Evolutionary conservation across 1,139 yeast species (phyloP), one percentile per base, ranked within the genome.

Genomic region (Casaregolazyma suthepensis): DNA sequence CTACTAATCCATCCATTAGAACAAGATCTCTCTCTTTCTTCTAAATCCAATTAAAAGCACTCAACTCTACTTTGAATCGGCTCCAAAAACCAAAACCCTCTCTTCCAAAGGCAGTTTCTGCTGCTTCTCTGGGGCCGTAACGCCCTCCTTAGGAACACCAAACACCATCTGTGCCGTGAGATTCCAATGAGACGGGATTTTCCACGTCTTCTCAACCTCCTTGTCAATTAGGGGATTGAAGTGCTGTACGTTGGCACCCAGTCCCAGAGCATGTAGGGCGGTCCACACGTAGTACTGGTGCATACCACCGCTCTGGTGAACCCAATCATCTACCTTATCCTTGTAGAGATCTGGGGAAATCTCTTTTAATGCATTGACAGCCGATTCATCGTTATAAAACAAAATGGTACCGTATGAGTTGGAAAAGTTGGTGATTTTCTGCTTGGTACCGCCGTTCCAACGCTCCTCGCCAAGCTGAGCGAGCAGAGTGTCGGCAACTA

Each of bases 161-260:
- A 76, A 76, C 45, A 72, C 76, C 60, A 76, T 66, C 66, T 76
- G 79, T 43, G 78, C 73, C 56, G 69, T 73, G 46, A 76, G 73
- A 46, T 63, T 61, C 78, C 78, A 75, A 44, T 65, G 60, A 48
- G 62, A 65, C 53, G 77, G 78, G 26, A 73, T 65, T 50, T 69
- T 66, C 61, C 70, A 74, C 54, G 63, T 66, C 56, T 68, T 63
- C 20, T 48, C 48, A 54, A 76, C 64, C 52, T 71, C 74, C 35
- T 65, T 71, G 59, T 69, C 68, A 51, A 76, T 72, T 50, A 67
- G 65, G 48, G 71, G 74, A 64, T 74, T 75, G 72, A 72, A 76
- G 64, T 76, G 80, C 64, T 76, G 80, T 58, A 76, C 67, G 60
- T 74, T 77, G 54, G 70, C 77, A 59, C 80, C 80, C 45, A 75